Percentiles rank a stretch among this genome's conserved stretches.
Conservation (phyloP, 805 yeast species). For the Starmerella floris region DNA sequence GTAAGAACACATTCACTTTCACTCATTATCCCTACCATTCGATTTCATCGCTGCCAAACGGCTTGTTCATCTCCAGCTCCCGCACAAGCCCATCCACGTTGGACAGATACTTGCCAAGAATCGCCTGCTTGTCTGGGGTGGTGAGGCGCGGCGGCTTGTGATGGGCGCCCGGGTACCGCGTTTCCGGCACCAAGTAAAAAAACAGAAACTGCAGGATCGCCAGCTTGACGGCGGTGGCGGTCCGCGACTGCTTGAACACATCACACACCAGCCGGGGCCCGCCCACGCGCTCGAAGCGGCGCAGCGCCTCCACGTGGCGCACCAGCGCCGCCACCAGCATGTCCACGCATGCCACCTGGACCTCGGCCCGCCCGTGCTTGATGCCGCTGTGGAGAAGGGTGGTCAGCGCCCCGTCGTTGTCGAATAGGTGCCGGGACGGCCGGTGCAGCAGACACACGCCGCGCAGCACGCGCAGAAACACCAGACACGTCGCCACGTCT, state of each 20-base stretch:
- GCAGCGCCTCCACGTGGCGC: constrained; percentile 41
- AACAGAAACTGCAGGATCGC: constrained; percentile 56
- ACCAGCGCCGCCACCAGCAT: constrained; percentile 47
- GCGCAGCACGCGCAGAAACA: constrained; percentile 31
- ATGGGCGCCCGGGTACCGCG: constrained; percentile 19
- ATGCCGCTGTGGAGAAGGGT: constrained; percentile 8
- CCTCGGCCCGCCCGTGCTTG: constrained; percentile 9
- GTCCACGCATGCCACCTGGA: constrained; percentile 36
- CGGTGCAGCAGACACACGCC: constrained; percentile 52
- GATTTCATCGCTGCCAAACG: constrained; percentile 37
- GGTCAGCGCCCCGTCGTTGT: constrained; percentile 29
- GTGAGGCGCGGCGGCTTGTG: constrained; percentile 28
- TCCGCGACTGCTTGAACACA: constrained; percentile 30
- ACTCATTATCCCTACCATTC: constrained; percentile 31
- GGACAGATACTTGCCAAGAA: constrained; percentile 33
- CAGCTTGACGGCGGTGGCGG: constrained; percentile 43
- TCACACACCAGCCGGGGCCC: constrained; percentile 45
- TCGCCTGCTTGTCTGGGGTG: constrained; percentile 34
- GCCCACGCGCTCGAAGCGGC: constrained; percentile 43
- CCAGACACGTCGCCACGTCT: constrained; percentile 8
- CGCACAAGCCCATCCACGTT: constrained; percentile 37
- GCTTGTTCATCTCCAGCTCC: constrained; percentile 35
- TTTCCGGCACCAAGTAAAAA: constrained; percentile 55
- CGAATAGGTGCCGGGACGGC: constrained; percentile 38
- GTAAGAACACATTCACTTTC: too few species aligned